Percentiles rank a stretch among this genome's conserved stretches.
Evolutionary conservation across 768 basidiomycete genomes (phyloP).

Genomic region (Termitomyces sp.): DNA sequence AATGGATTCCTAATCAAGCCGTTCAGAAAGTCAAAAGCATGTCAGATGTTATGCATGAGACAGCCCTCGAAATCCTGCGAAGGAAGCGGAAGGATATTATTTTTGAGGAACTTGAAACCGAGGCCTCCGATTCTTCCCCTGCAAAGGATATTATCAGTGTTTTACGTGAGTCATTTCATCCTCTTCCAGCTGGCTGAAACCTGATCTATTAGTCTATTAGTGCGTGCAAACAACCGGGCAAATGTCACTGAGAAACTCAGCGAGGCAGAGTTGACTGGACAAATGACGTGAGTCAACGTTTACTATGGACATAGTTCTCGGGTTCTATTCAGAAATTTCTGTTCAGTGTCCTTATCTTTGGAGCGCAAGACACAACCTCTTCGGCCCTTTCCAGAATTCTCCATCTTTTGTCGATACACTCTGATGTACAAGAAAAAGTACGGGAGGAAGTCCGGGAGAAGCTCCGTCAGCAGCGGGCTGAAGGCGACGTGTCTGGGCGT

Average conservation of each 20-base stretch:
- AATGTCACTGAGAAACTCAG: constrained; percentile 31
- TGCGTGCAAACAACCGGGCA: constrained; percentile 35
- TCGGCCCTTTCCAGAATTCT: constrained; percentile 41
- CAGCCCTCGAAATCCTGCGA: constrained; percentile 36
- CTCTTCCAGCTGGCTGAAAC: constrained; percentile 1
- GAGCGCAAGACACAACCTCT: constrained; percentile 48
- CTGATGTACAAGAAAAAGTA: constrained; percentile 34
- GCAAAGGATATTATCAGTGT: constrained; percentile 50
- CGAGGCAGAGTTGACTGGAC: constrained; percentile 43
- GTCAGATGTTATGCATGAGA: constrained; percentile 45
- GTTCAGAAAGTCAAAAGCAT: constrained; percentile 42
- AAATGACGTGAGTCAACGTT: constrained; percentile 40
- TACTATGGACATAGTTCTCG: background rate
- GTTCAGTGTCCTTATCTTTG: constrained; percentile 43
- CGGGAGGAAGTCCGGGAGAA: constrained; percentile 33
- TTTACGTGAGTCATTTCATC: constrained; percentile 33
- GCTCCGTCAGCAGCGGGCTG: constrained; percentile 14
- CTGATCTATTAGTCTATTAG: constrained; percentile 17
- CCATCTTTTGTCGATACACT: constrained; percentile 32
- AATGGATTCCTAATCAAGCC: constrained; percentile 32
- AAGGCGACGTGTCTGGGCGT: constrained; percentile 13
- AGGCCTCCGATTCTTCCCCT: constrained; percentile 18
- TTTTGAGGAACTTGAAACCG: constrained; percentile 16
- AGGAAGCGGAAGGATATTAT: constrained; percentile 29
- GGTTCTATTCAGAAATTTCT: background rate